Base-by-base conservation (phyloP, 2,329 filamentous ascomycete genomes). In the Aspergillus texensis region DNA sequence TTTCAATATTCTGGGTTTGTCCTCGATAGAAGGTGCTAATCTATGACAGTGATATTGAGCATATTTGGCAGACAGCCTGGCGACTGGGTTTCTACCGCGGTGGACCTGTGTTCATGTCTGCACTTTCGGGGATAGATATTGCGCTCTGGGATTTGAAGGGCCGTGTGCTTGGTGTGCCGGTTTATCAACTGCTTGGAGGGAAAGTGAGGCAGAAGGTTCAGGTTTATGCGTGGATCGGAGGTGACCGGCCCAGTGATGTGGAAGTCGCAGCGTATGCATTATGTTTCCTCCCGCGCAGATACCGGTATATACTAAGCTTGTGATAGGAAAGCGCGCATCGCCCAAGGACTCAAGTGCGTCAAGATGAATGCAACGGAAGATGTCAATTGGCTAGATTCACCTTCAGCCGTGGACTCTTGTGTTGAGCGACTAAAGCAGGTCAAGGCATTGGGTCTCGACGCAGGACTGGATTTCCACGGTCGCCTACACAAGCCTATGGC, bases 351-450 rank as follows among this genome's bases (percentile, higher is more conserved):
- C 65, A 76, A 75, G 62, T 74, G 72, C 32, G 66, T 93, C 60
- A 93, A 93, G 74, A 93, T 94, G 91, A 93, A 93, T 72, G 91
- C 85, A 6, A 93, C 91, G 0, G 89, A 90, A 71, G 91, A 93
- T 65, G 77, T 93, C 1, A 88, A 86, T 67, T 93, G 90, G 90
- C 84, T 94, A 0, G 91, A 94, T 75, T 90, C 89, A 1, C 91
- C 91, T 0, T 80, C 83, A 0, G 82, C 83, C 0, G 81, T 94
- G 0, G 83, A 90, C 53, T 80, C 84, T 6, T 88, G 86, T 48
- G 86, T 93, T 3, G 86, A 91, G 62, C 83, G 91, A 1, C 80
- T 94, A 12, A 88, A 89, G 68, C 81, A 84, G 0, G 91, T 94
- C 12, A 92, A 90, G 72, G 82, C 83, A 0, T 77, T 92, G 0